Percentiles rank a stretch among this genome's conserved stretches.
These are phyloP conservation scores for Sphaerobolus stellatus DNA, from an alignment of 1,284 basidiomycete genomes.

Conservation along the genomic window DNA sequence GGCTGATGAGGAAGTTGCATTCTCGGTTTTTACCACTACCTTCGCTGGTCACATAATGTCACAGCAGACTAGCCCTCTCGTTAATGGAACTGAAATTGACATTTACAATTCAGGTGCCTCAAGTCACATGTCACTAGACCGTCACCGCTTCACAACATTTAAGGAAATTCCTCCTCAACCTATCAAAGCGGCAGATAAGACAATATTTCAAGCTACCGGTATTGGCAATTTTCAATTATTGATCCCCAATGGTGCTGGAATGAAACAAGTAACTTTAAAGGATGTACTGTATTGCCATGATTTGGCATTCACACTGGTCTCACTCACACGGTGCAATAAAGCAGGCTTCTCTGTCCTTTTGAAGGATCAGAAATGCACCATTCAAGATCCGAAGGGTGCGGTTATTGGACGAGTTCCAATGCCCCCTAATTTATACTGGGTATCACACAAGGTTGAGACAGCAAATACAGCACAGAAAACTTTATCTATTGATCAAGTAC, in stretches of 20 bases:
- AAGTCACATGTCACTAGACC: not conserved
- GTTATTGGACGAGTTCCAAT: not conserved
- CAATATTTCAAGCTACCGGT: not conserved
- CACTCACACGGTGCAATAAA: not conserved
- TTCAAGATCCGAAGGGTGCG: not conserved
- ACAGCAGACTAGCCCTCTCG: not conserved
- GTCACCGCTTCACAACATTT: not conserved
- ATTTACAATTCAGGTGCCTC: not conserved
- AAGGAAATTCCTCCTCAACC: not conserved
- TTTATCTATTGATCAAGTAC: not conserved
- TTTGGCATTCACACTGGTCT: conserved; percentile 1
- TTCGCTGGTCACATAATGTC: not conserved
- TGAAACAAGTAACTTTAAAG: not conserved
- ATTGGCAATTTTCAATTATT: not conserved
- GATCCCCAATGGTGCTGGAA: not conserved
- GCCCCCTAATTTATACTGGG: not conserved
- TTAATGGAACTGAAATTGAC: not conserved
- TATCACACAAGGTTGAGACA: not conserved
- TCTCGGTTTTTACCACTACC: not conserved
- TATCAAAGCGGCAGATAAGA: not conserved
- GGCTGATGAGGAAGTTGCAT: not conserved
- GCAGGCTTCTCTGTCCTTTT: not conserved
- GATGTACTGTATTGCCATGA: not conserved
- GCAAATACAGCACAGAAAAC: not conserved
- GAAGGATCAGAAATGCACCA: conserved; percentile 1